These are phyloP conservation scores for Jaapia argillacea DNA, from an alignment of 768 basidiomycete species.

Conservation along the genomic window DNA sequence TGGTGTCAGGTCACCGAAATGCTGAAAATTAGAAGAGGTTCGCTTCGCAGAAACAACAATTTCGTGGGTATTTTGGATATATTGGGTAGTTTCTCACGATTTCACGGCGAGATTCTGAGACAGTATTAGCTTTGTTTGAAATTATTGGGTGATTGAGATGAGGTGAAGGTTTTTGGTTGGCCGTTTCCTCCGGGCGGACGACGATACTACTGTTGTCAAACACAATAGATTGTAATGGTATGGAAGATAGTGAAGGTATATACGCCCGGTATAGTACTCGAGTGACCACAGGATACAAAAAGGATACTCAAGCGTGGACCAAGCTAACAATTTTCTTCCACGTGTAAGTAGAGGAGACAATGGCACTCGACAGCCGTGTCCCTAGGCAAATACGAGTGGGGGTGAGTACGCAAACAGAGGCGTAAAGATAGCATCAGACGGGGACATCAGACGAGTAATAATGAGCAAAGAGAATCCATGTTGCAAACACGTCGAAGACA, in stretches of 20 bases:
- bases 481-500: not conserved
- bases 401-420: constrained; percentile 6
- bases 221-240: no score
- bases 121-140: no score
- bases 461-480: not conserved
- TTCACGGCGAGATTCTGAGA: no score
- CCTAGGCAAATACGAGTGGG: constrained; percentile 71
- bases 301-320: constrained; percentile 75
- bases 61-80: no score
- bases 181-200: no score
- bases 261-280: constrained; percentile 71
- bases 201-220: no score
- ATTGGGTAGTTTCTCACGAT: no score
- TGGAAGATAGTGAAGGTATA: no score
- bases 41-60: no score
- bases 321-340: constrained; percentile 55
- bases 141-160: no score
- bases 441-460: not conserved
- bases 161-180: no score
- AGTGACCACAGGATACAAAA: constrained; percentile 44
- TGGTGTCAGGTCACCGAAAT: not conserved
- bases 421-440: constrained; percentile 7
- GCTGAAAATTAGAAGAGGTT: no score
- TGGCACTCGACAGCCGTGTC: constrained; percentile 58
- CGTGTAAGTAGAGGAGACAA: constrained; percentile 69